Percentiles rank a stretch among this genome's conserved stretches.
Conservation (phyloP, 345 rosid genomes). For the Alliaria petiolata region DNA sequence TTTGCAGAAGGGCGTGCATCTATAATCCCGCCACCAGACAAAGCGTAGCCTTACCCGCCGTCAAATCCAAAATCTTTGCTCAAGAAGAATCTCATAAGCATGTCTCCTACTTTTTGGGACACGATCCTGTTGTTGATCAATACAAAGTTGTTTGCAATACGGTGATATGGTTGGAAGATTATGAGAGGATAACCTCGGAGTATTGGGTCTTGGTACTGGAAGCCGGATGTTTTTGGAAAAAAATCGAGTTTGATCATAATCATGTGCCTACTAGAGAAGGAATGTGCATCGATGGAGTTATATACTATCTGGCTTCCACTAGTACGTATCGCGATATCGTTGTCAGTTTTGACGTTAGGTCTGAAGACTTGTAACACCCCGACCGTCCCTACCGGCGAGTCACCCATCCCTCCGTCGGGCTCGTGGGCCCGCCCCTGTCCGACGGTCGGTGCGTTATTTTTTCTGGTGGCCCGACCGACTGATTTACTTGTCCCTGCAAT, state of each 20-base stretch:
- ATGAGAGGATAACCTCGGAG: background rate
- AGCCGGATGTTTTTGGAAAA: slow-evolving; percentile 1
- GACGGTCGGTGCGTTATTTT: too few relatives aligned
- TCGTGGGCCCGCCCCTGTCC: too few relatives aligned
- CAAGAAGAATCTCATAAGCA: accelerated
- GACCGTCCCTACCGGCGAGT: too few relatives aligned
- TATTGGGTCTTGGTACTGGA: slow-evolving; percentile 4
- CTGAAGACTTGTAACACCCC: too few relatives aligned
- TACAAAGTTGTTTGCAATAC: background rate
- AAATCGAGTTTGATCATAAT: background rate
- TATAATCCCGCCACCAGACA: slow-evolving; percentile 12
- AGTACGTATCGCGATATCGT: background rate
- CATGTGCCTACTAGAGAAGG: background rate
- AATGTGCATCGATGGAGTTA: background rate
- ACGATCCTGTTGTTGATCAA: slow-evolving; percentile 12
- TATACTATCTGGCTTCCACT: background rate
- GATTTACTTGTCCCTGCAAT: too few relatives aligned
- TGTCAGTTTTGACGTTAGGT: background rate
- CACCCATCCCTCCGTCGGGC: too few relatives aligned
- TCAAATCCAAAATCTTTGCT: background rate
- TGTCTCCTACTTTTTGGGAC: background rate
- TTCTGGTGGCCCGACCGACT: too few relatives aligned
- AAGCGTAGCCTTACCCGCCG: background rate
- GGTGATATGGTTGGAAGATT: accelerated
- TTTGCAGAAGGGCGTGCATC: background rate